These are phyloP conservation scores for Cutaneotrichosporon daszewskae DNA, from an alignment of 1,284 basidiomycete genomes.

Conservation along the genomic window DNA sequence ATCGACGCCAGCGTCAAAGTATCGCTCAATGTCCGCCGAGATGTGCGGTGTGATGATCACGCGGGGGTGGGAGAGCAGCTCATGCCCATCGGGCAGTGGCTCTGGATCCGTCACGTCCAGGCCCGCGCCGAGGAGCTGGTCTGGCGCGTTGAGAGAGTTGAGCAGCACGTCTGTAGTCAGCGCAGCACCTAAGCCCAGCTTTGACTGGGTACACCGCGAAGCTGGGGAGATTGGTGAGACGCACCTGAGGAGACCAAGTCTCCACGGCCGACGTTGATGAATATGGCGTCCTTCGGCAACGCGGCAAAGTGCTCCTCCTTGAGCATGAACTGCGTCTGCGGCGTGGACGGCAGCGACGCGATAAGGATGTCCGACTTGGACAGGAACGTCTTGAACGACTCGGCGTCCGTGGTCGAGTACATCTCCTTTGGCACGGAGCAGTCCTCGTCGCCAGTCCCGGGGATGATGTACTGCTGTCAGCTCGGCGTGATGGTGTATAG, in stretches of 20 bases:
- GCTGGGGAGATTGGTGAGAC: no score
- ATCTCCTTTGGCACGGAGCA: constrained; percentile 34
- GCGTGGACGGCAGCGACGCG: constrained; percentile 41
- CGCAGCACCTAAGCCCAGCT: background rate
- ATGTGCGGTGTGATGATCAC: constrained; percentile 43
- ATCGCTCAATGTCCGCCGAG: constrained; percentile 34
- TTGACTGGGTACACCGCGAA: no score
- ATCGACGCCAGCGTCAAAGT: constrained; percentile 38
- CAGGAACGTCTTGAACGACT: constrained; percentile 38
- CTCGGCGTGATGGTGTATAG: background rate
- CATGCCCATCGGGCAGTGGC: constrained; percentile 40
- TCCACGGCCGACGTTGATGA: constrained; percentile 48
- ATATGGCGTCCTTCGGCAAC: constrained; percentile 35
- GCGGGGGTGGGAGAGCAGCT: constrained; percentile 39
- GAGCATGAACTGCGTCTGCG: constrained; percentile 33
- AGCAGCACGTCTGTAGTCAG: constrained; percentile 6
- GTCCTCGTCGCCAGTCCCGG: constrained; percentile 42
- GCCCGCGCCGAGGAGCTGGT: constrained; percentile 32
- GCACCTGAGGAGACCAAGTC: constrained; percentile 37
- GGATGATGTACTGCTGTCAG: constrained; percentile 31
- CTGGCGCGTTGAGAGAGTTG: constrained; percentile 3
- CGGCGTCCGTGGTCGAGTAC: constrained; percentile 35
- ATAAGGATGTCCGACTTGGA: constrained; percentile 36
- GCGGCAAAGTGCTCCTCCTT: constrained; percentile 24
- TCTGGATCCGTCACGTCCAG: constrained; percentile 49